Conservation (phyloP, 345 rosid species). For the Brassica juncea region DNA sequence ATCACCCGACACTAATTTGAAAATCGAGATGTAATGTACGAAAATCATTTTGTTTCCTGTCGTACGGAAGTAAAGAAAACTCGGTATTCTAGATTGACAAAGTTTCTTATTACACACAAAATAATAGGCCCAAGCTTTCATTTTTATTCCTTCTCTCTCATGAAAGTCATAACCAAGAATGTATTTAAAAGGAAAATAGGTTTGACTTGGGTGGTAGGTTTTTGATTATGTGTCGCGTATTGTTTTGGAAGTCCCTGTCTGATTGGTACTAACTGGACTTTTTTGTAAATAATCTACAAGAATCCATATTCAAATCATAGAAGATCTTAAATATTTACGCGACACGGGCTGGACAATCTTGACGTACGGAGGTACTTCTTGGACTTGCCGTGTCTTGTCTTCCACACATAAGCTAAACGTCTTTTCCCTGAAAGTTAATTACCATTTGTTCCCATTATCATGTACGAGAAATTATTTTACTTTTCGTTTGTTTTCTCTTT, state of each 20-base stretch:
- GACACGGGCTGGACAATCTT: not conserved
- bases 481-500: no score
- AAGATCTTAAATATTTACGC: not conserved
- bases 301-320: not conserved
- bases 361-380: not conserved
- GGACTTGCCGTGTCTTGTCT: not conserved
- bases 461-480: no score
- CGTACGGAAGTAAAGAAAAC: no score
- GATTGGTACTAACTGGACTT: not conserved
- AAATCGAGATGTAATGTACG: no score
- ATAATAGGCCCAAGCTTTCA: no score
- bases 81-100: no score
- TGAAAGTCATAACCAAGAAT: not conserved
- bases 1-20: no score
- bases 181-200: not conserved
- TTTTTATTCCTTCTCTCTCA: no score
- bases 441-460: no score
- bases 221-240: not conserved
- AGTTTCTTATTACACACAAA: no score
- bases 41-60: no score
- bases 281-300: not conserved
- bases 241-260: not conserved
- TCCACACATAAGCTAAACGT: not conserved
- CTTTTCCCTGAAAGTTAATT: no score
- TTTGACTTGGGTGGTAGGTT: not conserved